Percentiles rank a stretch among this genome's conserved stretches.
Evolutionary conservation across 2,329 filamentous ascomycete species (phyloP).

Genomic region (Thielaviopsis punctulata): DNA sequence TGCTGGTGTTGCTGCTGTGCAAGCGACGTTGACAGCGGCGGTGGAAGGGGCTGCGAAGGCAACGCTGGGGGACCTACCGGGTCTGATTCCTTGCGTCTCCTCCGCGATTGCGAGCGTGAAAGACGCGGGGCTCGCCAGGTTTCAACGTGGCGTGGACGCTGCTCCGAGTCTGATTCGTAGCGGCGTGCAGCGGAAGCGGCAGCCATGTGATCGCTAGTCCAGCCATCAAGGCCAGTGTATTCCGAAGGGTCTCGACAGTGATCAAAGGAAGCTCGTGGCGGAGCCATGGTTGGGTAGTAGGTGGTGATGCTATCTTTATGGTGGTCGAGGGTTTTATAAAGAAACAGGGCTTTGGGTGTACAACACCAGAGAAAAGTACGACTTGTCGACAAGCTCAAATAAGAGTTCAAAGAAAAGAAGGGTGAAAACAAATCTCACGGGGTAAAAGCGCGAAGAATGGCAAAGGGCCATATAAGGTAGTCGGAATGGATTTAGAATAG

Average conservation of each 20-base stretch:
- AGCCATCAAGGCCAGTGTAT: neutral
- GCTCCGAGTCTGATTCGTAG: slow-evolving; percentile 7
- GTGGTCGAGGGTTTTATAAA: neutral
- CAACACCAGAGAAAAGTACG: too few species aligned
- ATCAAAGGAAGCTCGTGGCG: slow-evolving; percentile 4
- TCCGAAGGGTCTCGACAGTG: slow-evolving; percentile 1
- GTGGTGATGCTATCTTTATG: neutral
- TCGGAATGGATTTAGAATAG: too few species aligned
- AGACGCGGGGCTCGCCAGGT: slow-evolving; percentile 1
- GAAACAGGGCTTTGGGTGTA: too few species aligned
- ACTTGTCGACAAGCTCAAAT: too few species aligned
- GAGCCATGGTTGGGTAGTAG: neutral
- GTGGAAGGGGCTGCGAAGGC: neutral
- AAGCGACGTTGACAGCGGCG: neutral
- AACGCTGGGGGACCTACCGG: neutral
- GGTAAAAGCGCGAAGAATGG: too few species aligned
- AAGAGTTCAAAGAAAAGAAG: too few species aligned
- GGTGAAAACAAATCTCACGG: too few species aligned
- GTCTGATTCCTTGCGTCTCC: neutral
- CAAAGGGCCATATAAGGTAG: too few species aligned
- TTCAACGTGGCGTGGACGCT: slow-evolving; percentile 8
- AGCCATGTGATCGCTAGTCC: neutral
- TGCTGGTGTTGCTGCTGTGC: too few species aligned
- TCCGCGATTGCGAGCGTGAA: slow-evolving; percentile 1
- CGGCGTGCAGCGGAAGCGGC: neutral